These are phyloP conservation scores for Cetradonia linearis DNA, from an alignment of 495 filamentous ascomycete species.

Conservation along the genomic window DNA sequence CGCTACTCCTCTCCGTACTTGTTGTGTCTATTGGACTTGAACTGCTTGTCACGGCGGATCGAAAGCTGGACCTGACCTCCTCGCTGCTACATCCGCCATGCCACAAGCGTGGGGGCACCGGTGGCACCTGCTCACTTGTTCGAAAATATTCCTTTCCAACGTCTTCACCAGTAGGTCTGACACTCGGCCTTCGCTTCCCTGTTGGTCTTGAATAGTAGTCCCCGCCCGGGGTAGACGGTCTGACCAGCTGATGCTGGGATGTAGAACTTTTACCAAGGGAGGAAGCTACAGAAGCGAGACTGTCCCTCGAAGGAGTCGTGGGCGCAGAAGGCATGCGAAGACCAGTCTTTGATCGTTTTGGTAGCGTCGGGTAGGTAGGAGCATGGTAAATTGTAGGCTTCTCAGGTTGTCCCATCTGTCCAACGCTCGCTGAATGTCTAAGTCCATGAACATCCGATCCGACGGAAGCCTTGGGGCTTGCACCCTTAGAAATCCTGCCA, in stretches of 20 bases:
- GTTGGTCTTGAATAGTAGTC: conserved; percentile 6
- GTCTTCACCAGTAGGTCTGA: conserved; percentile 3
- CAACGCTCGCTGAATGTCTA: conserved; percentile 10
- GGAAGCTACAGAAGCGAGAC: conserved; percentile 7
- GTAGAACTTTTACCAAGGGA: conserved; percentile 11
- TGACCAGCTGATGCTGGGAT: conserved; percentile 14
- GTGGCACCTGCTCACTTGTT: conserved; percentile 19
- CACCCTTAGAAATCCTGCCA: conserved; percentile 1
- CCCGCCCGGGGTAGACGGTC: conserved; percentile 16
- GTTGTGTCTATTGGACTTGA: conserved; percentile 60
- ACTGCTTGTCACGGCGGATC: conserved; percentile 56
- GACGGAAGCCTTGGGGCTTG: conserved; percentile 8
- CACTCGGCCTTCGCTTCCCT: conserved; percentile 9
- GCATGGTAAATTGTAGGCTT: conserved; percentile 7
- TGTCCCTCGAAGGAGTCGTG: conserved; percentile 4
- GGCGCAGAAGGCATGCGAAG: conserved; percentile 10
- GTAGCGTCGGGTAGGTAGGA: conserved; percentile 5
- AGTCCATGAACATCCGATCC: background rate
- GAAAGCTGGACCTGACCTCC: conserved; percentile 58
- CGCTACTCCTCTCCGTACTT: conserved; percentile 70
- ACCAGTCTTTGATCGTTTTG: conserved; percentile 12
- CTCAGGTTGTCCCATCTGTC: conserved; percentile 1
- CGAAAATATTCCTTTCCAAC: background rate
- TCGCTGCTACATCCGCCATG: conserved; percentile 32
- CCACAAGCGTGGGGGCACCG: conserved; percentile 28